A percentile compares a stretch with the other conserved stretches of the same genome.
Conservation (phyloP, 306 rosid genomes). For the Lathyrus oleraceus region DNA sequence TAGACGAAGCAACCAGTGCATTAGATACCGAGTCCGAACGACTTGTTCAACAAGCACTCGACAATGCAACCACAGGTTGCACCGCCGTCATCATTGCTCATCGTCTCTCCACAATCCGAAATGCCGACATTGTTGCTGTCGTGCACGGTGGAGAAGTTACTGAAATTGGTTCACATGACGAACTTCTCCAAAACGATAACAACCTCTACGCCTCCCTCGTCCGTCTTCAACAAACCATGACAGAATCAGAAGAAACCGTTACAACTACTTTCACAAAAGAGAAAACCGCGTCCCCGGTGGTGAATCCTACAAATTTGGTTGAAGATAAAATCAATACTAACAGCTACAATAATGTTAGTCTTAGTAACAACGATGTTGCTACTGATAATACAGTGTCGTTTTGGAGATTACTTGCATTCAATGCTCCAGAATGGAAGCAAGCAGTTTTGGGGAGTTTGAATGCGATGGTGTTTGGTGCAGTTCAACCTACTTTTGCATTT, state of each 20-base stretch:
- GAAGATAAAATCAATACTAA: neutral
- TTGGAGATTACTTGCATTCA: conserved; percentile 43
- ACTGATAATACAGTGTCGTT: conserved; percentile 17
- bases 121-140: conserved; percentile 48
- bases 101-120: conserved; percentile 60
- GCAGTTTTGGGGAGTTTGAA: conserved; percentile 41
- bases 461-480: conserved; percentile 42
- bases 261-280: neutral
- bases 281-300: neutral
- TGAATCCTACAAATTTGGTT: neutral
- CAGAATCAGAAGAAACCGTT: neutral
- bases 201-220: conserved; percentile 40
- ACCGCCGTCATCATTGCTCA: conserved; percentile 65
- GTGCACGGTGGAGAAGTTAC: conserved; percentile 38
- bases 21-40: conserved; percentile 56
- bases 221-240: conserved; percentile 35
- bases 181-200: conserved; percentile 26
- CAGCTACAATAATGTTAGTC: neutral
- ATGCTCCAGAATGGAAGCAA: conserved; percentile 53
- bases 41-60: conserved; percentile 57
- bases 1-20: conserved; percentile 82
- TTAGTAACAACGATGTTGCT: neutral
- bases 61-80: conserved; percentile 44
- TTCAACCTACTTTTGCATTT: conserved; percentile 41
- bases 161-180: conserved; percentile 44